Conservation (phyloP, 805 yeast genomes). For the Kregervanrija pseudodelftensis region DNA sequence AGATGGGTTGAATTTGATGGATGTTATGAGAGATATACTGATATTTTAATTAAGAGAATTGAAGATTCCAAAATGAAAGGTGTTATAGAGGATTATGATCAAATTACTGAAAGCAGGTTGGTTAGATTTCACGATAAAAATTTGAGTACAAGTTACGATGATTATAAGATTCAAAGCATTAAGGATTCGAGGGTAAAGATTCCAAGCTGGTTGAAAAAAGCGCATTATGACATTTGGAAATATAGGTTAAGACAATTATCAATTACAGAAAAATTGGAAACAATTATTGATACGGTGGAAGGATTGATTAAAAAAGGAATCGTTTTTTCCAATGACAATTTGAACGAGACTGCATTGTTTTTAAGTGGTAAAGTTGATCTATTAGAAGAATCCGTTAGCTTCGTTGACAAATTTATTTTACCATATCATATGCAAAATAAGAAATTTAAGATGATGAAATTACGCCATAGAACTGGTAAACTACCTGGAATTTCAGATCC, state of each 20-base stretch:
- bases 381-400: slow-evolving; percentile 17
- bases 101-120: slow-evolving; percentile 3
- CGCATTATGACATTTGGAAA: slow-evolving; percentile 23
- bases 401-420: slow-evolving; percentile 23
- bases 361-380: slow-evolving; percentile 15
- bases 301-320: slow-evolving; percentile 19
- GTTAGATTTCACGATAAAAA: slow-evolving; percentile 1
- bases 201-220: slow-evolving; percentile 21
- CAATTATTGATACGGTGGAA: slow-evolving; percentile 13
- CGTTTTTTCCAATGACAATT: slow-evolving; percentile 18
- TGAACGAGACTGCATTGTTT: slow-evolving; percentile 22
- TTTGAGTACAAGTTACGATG: slow-evolving; percentile 11
- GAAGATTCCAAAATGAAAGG: slow-evolving; percentile 11
- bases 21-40: slow-evolving; percentile 19
- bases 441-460: slow-evolving; percentile 6
- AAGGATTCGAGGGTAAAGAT: slow-evolving; percentile 8
- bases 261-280: slow-evolving; percentile 16
- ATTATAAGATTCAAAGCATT: slow-evolving; percentile 5
- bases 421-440: slow-evolving; percentile 15
- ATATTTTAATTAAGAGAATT: slow-evolving; percentile 12
- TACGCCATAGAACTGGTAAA: slow-evolving; percentile 9
- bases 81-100: neutral
- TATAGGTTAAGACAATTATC: slow-evolving; percentile 24
- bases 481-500: slow-evolving; percentile 7
- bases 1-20: slow-evolving; percentile 28